Evolutionary conservation across 75 land plant species (phyloP), one percentile per base, ranked within the genome.

Genomic region (Chamaecyparis obtusa): DNA sequence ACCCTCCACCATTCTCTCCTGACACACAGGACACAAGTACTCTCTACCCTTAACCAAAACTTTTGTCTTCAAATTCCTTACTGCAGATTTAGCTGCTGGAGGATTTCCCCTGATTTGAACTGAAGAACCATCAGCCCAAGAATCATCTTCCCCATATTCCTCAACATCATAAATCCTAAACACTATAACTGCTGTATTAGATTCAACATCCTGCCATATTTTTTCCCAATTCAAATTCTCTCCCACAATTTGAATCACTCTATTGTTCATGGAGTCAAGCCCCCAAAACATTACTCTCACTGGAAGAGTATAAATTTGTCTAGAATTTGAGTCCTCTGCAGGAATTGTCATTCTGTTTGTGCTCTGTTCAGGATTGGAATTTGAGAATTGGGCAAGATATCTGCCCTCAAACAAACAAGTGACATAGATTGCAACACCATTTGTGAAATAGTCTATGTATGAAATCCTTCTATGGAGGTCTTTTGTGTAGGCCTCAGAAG

Each of bases 21-120:
- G 51, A 21, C 87, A 86, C 41, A 86, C 11, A 10, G 60, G 36
- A 35, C 87, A 86, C 32, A 81, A 37, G 46, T 16, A 30, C 8
- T 67, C 88, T n/a, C 16, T 39, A 9, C n/a, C 48, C 3, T 81
- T 44, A 24, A 44, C 30, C 1, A 37, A 9, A 37, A 24, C 13
- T 33, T 74, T 10, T 10, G 5, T 33, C 33, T 14, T 74, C 3
- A 74, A 33, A 13, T 33, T 74, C 76, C 13, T 14, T 33, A 74
- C 37, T 2, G 5, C 36, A 32, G 27, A 10, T 11, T 32, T 30
- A 24, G 76, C 33, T 2, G 76, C 37, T 11, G 76, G 76, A 33
- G 76, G 76, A 33, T 74, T 74, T 4, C 76, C 76, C 13, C 16
- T 74, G 15, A 74, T 3, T 32, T 74, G 3, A 9, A 2, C 27